Evolutionary conservation across 2,329 filamentous ascomycete species (phyloP).

Genomic region (Beauveria caledonica): DNA sequence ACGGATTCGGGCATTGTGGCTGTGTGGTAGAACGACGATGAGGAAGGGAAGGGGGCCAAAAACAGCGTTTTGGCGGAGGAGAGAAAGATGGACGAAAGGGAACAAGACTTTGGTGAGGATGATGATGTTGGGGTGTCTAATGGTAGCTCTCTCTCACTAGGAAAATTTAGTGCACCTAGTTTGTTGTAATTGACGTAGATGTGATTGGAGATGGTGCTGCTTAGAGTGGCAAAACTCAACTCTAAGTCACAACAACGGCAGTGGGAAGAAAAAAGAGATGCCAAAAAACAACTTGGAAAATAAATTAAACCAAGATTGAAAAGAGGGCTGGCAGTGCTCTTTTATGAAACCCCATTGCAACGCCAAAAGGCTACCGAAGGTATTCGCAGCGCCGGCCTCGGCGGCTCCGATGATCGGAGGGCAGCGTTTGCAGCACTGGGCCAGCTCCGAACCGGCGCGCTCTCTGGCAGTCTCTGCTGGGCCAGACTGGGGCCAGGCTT

Average conservation of each 20-base stretch:
- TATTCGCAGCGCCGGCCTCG: conserved; percentile 9
- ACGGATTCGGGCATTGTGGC: conserved; percentile 67
- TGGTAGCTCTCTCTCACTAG: neutral
- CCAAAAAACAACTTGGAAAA: neutral
- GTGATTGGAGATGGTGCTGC: neutral
- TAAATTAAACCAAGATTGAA: neutral
- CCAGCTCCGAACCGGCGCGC: conserved; percentile 18
- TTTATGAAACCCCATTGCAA: conserved; percentile 15
- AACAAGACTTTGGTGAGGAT: conserved; percentile 2
- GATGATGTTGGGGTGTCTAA: neutral
- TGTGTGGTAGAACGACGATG: conserved; percentile 8
- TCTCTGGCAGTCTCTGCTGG: neutral
- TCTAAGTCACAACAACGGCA: neutral
- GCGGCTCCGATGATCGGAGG: conserved; percentile 25
- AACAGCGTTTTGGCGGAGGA: neutral
- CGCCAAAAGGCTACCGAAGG: neutral
- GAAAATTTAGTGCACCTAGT: neutral
- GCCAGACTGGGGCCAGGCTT: neutral
- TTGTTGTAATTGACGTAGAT: neutral
- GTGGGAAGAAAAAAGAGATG: neutral
- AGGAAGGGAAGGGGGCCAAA: conserved; percentile 10
- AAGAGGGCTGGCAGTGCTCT: neutral
- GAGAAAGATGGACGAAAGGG: neutral
- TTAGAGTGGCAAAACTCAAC: neutral
- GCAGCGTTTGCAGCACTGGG: neutral